phyloP scores from a whole-genome alignment of 768 basidiomycete species.

The Amylocystis lapponica region DNA sequence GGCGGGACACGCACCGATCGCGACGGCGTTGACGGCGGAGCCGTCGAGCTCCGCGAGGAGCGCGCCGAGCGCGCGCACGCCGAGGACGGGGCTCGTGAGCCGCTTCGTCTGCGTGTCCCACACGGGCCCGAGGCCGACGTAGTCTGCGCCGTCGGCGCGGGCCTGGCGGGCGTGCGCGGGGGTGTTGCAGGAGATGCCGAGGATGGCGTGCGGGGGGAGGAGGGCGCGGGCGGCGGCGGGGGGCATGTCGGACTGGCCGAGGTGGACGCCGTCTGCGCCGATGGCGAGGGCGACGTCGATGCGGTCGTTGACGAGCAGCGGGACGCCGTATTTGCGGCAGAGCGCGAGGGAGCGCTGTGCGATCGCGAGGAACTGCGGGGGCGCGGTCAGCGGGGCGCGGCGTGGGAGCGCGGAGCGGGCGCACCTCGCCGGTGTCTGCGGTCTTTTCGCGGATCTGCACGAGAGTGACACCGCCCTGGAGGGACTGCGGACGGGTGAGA shows the following conservation, averaged over 20 bases:
- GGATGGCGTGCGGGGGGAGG: slow-evolving; percentile 62
- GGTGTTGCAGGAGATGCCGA: slow-evolving; percentile 79
- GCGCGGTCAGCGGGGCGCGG: no score
- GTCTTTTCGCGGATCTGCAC: slow-evolving; percentile 90
- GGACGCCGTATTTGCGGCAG: slow-evolving; percentile 72
- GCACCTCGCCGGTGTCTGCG: slow-evolving; percentile 72
- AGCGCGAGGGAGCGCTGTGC: slow-evolving; percentile 64
- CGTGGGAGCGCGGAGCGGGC: no score
- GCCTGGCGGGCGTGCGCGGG: slow-evolving; percentile 59
- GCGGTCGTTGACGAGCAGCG: slow-evolving; percentile 83
- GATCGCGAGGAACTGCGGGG: slow-evolving; percentile 65
- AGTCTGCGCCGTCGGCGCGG: slow-evolving; percentile 64
- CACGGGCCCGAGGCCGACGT: slow-evolving; percentile 83
- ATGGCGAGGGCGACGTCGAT: slow-evolving; percentile 83
- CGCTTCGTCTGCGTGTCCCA: slow-evolving; percentile 80
- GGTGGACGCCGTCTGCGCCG: slow-evolving; percentile 73
- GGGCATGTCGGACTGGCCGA: slow-evolving; percentile 87
- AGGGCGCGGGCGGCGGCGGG: slow-evolving; percentile 57
- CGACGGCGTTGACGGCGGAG: slow-evolving; percentile 65
- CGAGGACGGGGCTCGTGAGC: slow-evolving; percentile 56
- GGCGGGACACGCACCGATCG: slow-evolving; percentile 58
- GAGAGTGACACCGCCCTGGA: slow-evolving; percentile 83
- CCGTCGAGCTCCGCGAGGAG: slow-evolving; percentile 63
- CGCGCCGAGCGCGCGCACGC: slow-evolving; percentile 65
- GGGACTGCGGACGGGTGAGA: slow-evolving; percentile 39